Percentiles rank a stretch among this genome's conserved stretches.
These are phyloP conservation scores for Backusella morwellensis DNA, from an alignment of 192 early-diverging fungal species.

Conservation along the genomic window DNA sequence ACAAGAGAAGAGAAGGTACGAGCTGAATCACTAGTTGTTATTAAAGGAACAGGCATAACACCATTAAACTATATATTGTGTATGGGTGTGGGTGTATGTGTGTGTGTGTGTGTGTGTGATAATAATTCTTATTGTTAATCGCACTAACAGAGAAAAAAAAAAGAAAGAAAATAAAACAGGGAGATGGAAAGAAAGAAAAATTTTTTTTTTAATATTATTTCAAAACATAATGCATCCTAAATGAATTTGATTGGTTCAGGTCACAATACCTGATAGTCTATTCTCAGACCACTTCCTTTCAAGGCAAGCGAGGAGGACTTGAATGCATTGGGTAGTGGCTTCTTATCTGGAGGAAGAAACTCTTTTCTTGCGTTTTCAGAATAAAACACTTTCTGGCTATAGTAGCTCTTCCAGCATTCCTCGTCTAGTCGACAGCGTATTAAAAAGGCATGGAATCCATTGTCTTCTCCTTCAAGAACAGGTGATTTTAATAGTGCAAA, in stretches of 20 bases:
- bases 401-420: conserved; percentile 31
- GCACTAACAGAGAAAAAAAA: not conserved
- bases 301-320: conserved; percentile 30
- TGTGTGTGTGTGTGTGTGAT: not conserved
- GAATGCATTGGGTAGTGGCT: conserved; percentile 38
- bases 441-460: conserved; percentile 27
- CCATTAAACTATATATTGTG: not conserved
- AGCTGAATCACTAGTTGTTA: not conserved
- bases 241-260: not conserved
- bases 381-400: conserved; percentile 22
- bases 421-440: conserved; percentile 21
- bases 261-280: conserved; percentile 34
- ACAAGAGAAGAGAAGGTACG: not conserved
- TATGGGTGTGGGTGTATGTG: no score
- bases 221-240: conserved; percentile 10
- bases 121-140: not conserved
- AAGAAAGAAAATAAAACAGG: not conserved
- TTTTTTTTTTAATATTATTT: conserved; percentile 11
- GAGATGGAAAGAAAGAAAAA: conserved; percentile 1
- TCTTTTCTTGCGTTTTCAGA: conserved; percentile 17
- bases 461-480: conserved; percentile 27
- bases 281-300: conserved; percentile 29
- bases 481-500: conserved; percentile 26
- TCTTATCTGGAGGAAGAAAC: conserved; percentile 34
- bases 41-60: conserved; percentile 13